phyloP scores from a whole-genome alignment of 2,329 filamentous ascomycete genomes.

The Aspergillus tanneri region DNA sequence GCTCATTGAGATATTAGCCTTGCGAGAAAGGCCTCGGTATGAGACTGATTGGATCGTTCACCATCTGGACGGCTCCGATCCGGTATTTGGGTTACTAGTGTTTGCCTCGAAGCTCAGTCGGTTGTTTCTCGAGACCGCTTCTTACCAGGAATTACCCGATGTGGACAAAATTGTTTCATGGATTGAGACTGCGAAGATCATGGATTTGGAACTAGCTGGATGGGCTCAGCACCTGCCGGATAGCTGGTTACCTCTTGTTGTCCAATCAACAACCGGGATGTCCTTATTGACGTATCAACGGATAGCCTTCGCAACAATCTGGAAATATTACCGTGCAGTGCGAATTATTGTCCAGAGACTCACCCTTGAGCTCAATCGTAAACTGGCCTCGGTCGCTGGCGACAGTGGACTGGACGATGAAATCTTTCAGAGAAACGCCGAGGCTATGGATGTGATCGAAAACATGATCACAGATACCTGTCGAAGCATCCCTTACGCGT shows the following conservation, averaged over 20 bases:
- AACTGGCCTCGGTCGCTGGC: conserved; percentile 17
- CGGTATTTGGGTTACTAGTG: conserved; percentile 33
- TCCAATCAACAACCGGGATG: conserved; percentile 30
- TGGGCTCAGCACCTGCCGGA: conserved; percentile 35
- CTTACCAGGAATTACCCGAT: conserved; percentile 18
- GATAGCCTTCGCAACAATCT: conserved; percentile 29
- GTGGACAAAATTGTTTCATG: conserved; percentile 23
- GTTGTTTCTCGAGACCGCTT: conserved; percentile 25
- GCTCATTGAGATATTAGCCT: conserved; percentile 36
- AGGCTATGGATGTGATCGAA: conserved; percentile 24
- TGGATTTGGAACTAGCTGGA: conserved; percentile 31
- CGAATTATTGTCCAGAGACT: conserved; percentile 35
- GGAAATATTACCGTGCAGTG: conserved; percentile 38
- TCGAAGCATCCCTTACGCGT: conserved; percentile 34
- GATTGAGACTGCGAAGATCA: conserved; percentile 23
- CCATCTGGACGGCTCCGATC: conserved; percentile 29
- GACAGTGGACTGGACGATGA: conserved; percentile 10
- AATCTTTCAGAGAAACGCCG: conserved; percentile 1
- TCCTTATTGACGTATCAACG: conserved; percentile 35
- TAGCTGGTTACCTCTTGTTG: conserved; percentile 34
- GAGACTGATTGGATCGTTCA: conserved; percentile 31
- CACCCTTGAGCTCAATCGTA: conserved; percentile 27
- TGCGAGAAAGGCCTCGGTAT: conserved; percentile 33
- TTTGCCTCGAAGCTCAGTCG: conserved; percentile 32
- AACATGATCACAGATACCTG: conserved; percentile 38